Conservation (phyloP, 371 early-diverging fungal genomes). For the Massospora cicadina region DNA sequence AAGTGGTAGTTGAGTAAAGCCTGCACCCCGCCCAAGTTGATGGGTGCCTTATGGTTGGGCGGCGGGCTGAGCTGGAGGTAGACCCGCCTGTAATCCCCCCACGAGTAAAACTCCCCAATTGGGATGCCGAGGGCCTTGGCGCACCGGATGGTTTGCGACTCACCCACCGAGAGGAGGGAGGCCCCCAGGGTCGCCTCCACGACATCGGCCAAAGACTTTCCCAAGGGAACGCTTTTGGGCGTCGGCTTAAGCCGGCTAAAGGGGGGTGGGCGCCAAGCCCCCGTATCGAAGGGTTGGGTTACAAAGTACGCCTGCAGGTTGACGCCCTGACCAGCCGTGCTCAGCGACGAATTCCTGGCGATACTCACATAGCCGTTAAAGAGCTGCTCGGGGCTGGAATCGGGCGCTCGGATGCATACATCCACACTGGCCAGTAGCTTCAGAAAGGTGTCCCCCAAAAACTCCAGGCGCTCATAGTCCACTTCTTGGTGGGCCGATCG, state of each 20-base stretch:
- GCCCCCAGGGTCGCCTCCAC: slow-evolving; percentile 83
- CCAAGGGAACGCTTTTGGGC: slow-evolving; percentile 20
- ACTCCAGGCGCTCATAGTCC: slow-evolving; percentile 90
- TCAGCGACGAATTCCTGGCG: slow-evolving; percentile 59
- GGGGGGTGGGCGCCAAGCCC: slow-evolving; percentile 37
- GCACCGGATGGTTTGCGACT: slow-evolving; percentile 34
- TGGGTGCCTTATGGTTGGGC: not conserved
- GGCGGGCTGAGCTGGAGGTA: not conserved
- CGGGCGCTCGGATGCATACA: slow-evolving; percentile 55
- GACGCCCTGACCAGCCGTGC: slow-evolving; percentile 31
- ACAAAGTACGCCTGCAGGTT: slow-evolving; percentile 34
- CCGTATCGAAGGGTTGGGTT: slow-evolving; percentile 40
- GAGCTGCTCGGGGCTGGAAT: slow-evolving; percentile 20
- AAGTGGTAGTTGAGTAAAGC: slow-evolving; percentile 46
- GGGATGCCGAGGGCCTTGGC: slow-evolving; percentile 35
- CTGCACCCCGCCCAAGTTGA: slow-evolving; percentile 21
- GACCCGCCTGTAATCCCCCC: not conserved
- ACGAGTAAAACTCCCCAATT: slow-evolving; percentile 19
- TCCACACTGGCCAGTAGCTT: slow-evolving; percentile 64
- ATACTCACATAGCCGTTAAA: slow-evolving; percentile 47
- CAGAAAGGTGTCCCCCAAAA: slow-evolving; percentile 83
- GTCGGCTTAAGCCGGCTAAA: slow-evolving; percentile 18
- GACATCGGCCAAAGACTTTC: slow-evolving; percentile 76
- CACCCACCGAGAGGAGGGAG: slow-evolving; percentile 37
- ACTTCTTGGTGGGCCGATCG: slow-evolving; percentile 41